phyloP scores from a whole-genome alignment of 257 asterid genomes.

The Ophiorrhiza pumila region DNA sequence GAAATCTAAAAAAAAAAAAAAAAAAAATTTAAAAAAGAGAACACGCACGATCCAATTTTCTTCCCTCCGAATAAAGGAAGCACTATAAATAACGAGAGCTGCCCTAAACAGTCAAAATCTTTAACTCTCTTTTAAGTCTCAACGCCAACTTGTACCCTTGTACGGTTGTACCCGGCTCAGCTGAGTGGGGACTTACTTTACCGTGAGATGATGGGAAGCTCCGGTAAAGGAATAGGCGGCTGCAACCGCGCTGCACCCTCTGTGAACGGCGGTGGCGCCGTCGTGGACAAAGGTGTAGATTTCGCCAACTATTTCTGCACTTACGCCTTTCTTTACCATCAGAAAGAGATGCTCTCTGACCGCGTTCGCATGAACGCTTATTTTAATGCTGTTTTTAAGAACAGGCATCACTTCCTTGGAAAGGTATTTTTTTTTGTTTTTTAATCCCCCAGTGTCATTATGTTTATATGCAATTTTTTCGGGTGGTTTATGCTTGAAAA shows the following conservation, averaged over 20 bases:
- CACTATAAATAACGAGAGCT: background rate
- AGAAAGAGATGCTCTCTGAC: slow-evolving; percentile 98
- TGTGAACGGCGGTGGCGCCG: slow-evolving; percentile 20
- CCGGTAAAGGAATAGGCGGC: slow-evolving; percentile 32
- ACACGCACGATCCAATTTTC: too few species aligned
- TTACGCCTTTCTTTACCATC: slow-evolving; percentile 90
- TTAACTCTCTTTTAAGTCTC: background rate
- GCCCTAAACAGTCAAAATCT: slow-evolving; percentile 7
- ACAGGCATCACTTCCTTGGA: slow-evolving; percentile 74
- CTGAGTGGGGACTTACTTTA: background rate
- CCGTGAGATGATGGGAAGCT: slow-evolving; percentile 51
- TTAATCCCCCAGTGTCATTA: background rate
- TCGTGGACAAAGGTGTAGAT: slow-evolving; percentile 79
- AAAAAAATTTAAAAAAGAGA: background rate
- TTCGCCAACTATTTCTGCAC: slow-evolving; percentile 97
- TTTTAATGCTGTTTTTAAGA: slow-evolving; percentile 69
- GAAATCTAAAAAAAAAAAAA: too few species aligned
- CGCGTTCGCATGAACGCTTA: slow-evolving; percentile 98
- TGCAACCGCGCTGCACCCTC: slow-evolving; percentile 22
- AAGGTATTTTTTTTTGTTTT: slow-evolving; percentile 42
- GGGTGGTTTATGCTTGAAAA: too few species aligned
- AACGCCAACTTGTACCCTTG: slow-evolving; percentile 1
- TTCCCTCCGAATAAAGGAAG: slow-evolving; percentile 1
- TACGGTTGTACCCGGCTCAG: background rate
- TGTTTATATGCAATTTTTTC: too few species aligned